Evolutionary conservation across 352 stramenopile genomes (phyloP).

Genomic region (Phytophthora kernoviae): DNA sequence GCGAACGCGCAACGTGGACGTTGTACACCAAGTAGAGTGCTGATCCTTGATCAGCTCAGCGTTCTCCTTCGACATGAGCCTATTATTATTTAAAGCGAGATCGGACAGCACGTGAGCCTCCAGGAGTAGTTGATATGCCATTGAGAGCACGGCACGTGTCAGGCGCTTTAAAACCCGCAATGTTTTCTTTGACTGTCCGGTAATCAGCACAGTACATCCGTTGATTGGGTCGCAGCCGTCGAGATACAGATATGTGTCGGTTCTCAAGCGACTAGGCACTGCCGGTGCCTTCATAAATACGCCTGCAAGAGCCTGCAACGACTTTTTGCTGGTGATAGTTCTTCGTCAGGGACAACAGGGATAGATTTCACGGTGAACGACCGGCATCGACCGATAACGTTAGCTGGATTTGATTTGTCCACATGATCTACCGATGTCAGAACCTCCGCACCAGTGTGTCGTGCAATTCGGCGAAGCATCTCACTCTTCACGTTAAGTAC

Average conservation of each 20-base stretch:
- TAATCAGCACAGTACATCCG: conserved; percentile 94
- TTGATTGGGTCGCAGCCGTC: conserved; percentile 95
- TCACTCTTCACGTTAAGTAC: conserved; percentile 95
- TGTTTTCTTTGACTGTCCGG: conserved; percentile 85
- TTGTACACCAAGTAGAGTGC: conserved; percentile 72
- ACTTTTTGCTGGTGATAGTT: conserved; percentile 31
- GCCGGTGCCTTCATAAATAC: conserved; percentile 32
- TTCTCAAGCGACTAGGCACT: conserved; percentile 41
- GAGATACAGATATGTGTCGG: conserved; percentile 93
- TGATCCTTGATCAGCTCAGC: conserved; percentile 29
- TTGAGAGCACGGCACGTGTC: conserved; percentile 89
- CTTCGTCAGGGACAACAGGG: conserved; percentile 47
- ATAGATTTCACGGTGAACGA: conserved; percentile 77
- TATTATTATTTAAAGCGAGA: conserved; percentile 61
- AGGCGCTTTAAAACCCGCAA: conserved; percentile 94
- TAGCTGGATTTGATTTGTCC: conserved; percentile 45
- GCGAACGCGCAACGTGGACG: conserved; percentile 67
- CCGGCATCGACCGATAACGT: conserved; percentile 68
- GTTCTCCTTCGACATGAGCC: conserved; percentile 27
- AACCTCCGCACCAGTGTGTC: conserved; percentile 93
- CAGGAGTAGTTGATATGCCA: conserved; percentile 96
- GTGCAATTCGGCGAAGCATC: conserved; percentile 92
- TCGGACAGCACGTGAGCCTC: conserved; percentile 95
- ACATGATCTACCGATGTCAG: conserved; percentile 95
- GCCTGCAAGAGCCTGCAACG: conserved; percentile 31